These are phyloP conservation scores for Diplodia intermedia DNA, from an alignment of 2,329 filamentous ascomycete species.

Conservation along the genomic window DNA sequence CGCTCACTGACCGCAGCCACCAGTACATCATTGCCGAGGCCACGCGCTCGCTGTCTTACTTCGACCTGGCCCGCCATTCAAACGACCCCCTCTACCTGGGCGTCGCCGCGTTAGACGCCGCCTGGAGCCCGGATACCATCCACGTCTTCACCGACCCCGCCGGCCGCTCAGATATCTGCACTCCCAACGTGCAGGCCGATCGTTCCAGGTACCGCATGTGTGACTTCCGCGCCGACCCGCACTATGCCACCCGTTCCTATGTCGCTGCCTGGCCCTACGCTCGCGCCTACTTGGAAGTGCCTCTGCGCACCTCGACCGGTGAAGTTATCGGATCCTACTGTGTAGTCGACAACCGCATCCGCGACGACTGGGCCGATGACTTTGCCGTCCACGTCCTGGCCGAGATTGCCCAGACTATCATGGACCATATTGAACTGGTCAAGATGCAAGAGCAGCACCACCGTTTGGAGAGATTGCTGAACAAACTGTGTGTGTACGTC, in stretches of 20 bases:
- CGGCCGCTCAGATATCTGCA: conserved; percentile 29
- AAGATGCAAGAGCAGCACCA: conserved; percentile 7
- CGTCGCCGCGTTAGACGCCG: background rate
- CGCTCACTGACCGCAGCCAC: conserved; percentile 56
- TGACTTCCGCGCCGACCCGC: conserved; percentile 43
- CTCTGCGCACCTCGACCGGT: conserved; percentile 43
- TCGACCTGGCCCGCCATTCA: conserved; percentile 38
- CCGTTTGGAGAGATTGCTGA: conserved; percentile 37
- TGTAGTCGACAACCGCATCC: conserved; percentile 40
- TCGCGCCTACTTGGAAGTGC: conserved; percentile 45
- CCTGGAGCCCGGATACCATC: conserved; percentile 9
- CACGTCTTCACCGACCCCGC: background rate
- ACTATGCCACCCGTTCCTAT: conserved; percentile 44
- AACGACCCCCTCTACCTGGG: background rate
- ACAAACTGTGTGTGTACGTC: conserved; percentile 10
- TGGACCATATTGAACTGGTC: conserved; percentile 34
- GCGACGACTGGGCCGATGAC: conserved; percentile 43
- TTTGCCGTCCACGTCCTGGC: conserved; percentile 33
- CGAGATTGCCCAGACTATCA: conserved; percentile 34
- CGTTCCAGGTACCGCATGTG: conserved; percentile 41
- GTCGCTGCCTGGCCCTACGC: conserved; percentile 40
- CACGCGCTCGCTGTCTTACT: conserved; percentile 51
- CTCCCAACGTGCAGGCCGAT: conserved; percentile 38
- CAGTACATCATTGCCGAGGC: conserved; percentile 61
- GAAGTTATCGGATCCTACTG: conserved; percentile 45